A percentile compares a stretch with the other conserved stretches of the same genome.
Conservation (phyloP, 148 eudicot genomes). For the Arctostaphylos glauca region DNA sequence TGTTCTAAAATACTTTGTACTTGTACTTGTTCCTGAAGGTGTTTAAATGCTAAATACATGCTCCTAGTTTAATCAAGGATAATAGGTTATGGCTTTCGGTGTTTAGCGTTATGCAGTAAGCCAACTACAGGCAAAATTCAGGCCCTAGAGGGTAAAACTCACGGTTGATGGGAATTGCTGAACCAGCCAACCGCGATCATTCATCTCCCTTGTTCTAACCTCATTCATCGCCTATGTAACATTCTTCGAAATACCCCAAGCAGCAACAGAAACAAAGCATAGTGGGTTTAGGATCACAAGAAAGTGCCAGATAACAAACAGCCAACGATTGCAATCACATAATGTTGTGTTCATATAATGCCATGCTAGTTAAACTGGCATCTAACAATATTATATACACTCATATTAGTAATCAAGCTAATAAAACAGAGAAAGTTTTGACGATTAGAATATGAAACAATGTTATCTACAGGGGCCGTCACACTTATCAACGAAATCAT, state of each 20-base stretch:
- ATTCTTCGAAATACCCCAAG: background rate
- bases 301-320: background rate
- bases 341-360: background rate
- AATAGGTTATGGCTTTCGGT: background rate
- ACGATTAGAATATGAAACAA: background rate
- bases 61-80: background rate
- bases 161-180: background rate
- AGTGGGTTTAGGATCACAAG: background rate
- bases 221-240: constrained; percentile 2
- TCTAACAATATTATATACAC: background rate
- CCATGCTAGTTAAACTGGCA: background rate
- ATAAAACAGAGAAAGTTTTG: background rate
- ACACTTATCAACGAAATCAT: background rate
- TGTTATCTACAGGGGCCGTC: background rate
- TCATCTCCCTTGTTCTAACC: background rate
- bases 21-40: background rate
- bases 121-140: background rate
- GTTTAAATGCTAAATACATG: background rate
- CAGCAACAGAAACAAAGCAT: background rate
- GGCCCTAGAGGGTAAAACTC: background rate
- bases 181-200: background rate
- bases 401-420: background rate
- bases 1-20: background rate
- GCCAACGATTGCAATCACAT: background rate
- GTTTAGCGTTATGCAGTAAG: too few species aligned